These are phyloP conservation scores for Linnemannia exigua DNA, from an alignment of 192 early-diverging fungal genomes.

Conservation along the genomic window DNA sequence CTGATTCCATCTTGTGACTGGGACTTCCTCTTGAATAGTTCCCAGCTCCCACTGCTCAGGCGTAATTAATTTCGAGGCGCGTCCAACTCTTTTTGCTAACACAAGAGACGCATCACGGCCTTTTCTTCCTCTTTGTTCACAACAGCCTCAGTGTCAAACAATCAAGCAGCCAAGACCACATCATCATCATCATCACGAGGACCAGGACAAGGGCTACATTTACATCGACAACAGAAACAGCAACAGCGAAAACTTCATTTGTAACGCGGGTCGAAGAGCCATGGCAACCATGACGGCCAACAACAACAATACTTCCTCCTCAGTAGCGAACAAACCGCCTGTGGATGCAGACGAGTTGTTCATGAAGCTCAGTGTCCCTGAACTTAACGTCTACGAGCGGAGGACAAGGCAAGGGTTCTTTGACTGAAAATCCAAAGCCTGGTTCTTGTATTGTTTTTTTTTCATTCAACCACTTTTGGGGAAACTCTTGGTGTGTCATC, in stretches of 20 bases:
- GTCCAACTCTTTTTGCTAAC: too few relatives aligned
- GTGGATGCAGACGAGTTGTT: conserved; percentile 60
- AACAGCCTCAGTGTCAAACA: not conserved
- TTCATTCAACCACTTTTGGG: too few relatives aligned
- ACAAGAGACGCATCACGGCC: too few relatives aligned
- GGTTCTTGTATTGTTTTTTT: too few relatives aligned
- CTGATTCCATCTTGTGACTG: too few relatives aligned
- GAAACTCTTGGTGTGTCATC: too few relatives aligned
- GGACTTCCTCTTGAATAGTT: too few relatives aligned
- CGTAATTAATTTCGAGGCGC: too few relatives aligned
- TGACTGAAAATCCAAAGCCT: too few relatives aligned
- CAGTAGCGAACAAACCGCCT: not conserved
- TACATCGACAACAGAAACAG: not conserved
- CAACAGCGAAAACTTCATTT: not conserved
- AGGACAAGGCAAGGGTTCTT: conserved; percentile 57
- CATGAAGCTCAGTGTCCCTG: conserved; percentile 60
- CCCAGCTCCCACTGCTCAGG: too few relatives aligned
- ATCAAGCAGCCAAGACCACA: too few relatives aligned
- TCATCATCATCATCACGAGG: not conserved
- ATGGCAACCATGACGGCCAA: conserved; percentile 13
- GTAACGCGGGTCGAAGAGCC: not conserved
- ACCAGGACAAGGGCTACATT: not conserved
- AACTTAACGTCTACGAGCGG: conserved; percentile 59
- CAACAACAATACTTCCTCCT: not conserved
- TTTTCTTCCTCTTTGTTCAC: not conserved